phyloP scores from a whole-genome alignment of 176 grass and related monocot genomes.

The Rhynchospora tenuis region DNA sequence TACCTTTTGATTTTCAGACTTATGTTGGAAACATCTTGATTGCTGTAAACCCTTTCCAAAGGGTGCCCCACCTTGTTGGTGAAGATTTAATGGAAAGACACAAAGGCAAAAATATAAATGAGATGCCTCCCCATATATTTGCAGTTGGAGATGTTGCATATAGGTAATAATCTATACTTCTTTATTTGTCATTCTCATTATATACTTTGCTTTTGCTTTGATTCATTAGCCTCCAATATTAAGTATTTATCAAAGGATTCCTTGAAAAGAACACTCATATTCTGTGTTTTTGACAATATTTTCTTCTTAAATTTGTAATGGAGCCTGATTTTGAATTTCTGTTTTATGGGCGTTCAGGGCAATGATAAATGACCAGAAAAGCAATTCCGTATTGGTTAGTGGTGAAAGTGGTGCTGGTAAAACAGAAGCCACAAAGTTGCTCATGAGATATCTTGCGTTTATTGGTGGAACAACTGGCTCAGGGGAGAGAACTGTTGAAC shows the following conservation, averaged over 20 bases:
- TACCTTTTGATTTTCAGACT: conserved; percentile 51
- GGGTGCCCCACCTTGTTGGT: conserved; percentile 73
- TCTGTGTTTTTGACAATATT: conserved; percentile 24
- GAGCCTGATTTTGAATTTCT: background rate
- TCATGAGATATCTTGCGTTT: conserved; percentile 96
- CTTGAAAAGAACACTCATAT: background rate
- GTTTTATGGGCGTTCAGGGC: conserved; percentile 58
- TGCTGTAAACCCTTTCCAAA: conserved; percentile 98
- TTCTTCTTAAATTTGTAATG: background rate
- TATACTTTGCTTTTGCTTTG: conserved; percentile 22
- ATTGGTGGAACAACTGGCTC: conserved; percentile 74
- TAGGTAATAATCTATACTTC: conserved; percentile 76
- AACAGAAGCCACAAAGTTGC: conserved; percentile 90
- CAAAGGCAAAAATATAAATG: conserved; percentile 74
- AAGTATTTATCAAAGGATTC: conserved; percentile 5
- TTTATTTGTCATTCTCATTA: conserved; percentile 9
- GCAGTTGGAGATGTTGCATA: conserved; percentile 89
- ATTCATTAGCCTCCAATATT: conserved; percentile 27
- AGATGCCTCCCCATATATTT: conserved; percentile 88
- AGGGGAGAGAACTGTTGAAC: conserved; percentile 90
- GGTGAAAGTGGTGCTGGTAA: conserved; percentile 99
- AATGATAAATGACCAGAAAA: conserved; percentile 98
- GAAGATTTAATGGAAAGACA: conserved; percentile 73
- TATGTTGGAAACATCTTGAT: conserved; percentile 95
- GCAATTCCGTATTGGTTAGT: conserved; percentile 95